Evolutionary conservation across 2,329 filamentous ascomycete species (phyloP).

Genomic region (Colletotrichum chlorophyti): DNA sequence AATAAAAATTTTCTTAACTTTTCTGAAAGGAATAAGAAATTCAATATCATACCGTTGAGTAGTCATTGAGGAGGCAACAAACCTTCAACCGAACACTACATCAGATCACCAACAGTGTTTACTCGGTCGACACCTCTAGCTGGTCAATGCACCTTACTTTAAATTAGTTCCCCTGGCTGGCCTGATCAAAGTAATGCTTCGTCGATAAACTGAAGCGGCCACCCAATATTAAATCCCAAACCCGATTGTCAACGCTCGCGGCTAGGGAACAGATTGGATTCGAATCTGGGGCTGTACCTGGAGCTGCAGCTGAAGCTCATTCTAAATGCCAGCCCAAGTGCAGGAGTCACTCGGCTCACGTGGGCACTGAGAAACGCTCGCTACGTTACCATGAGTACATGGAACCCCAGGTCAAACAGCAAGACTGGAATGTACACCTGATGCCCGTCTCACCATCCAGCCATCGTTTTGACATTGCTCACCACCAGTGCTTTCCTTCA

Average conservation of each 20-base stretch:
- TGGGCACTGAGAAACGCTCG: no score
- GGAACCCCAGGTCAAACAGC: not conserved
- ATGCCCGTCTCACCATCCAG: constrained; percentile 1
- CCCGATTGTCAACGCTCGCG: not conserved
- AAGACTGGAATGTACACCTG: constrained; percentile 7
- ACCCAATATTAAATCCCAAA: not conserved
- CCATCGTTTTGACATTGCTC: not conserved
- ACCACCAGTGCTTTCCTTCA: not conserved
- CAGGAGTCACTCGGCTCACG: no score
- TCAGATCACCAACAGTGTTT: no score
- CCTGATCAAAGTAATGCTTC: not conserved
- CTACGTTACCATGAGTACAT: no score
- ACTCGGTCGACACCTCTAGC: not conserved
- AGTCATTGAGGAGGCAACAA: no score
- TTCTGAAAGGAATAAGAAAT: no score
- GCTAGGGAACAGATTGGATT: no score
- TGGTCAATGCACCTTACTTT: not conserved
- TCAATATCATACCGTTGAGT: no score
- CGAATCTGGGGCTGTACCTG: not conserved
- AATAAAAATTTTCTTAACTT: no score
- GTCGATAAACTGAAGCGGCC: not conserved
- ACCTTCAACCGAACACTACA: no score
- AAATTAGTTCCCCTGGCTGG: not conserved
- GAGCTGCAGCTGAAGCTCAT: not conserved
- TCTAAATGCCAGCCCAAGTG: no score